Percentiles rank a stretch among this genome's conserved stretches.
phyloP scores from a whole-genome alignment of 148 eudicot genomes.

The Rhododendron vialii region DNA sequence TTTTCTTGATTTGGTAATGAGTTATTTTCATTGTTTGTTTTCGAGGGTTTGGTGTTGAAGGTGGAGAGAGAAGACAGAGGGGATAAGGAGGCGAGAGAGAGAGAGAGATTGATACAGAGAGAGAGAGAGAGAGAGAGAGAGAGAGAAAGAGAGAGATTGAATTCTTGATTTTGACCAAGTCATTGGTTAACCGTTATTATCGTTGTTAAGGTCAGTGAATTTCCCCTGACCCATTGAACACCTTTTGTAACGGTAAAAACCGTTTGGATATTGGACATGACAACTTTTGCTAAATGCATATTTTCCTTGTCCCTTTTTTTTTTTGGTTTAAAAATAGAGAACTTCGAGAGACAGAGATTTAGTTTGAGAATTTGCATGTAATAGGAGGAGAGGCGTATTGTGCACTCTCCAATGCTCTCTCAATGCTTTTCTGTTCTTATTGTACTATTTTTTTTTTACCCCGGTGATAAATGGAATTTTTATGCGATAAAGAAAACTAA shows the following conservation, averaged over 20 bases:
- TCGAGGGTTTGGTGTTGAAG: conserved; percentile 8
- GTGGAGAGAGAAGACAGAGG: conserved; percentile 1
- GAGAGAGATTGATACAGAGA: background rate
- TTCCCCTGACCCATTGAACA: background rate
- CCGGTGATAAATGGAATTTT: too few relatives aligned
- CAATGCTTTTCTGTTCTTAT: too few relatives aligned
- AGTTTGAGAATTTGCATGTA: too few relatives aligned
- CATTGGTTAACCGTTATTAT: conserved; percentile 15
- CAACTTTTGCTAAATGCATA: background rate
- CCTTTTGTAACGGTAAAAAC: background rate
- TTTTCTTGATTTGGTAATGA: background rate
- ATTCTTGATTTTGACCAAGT: conserved; percentile 14
- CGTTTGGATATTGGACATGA: background rate
- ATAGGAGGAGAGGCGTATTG: too few relatives aligned
- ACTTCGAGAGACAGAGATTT: too few relatives aligned
- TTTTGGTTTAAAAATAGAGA: too few relatives aligned
- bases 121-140: conserved; percentile 4
- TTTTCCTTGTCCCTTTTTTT: too few relatives aligned
- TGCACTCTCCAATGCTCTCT: too few relatives aligned
- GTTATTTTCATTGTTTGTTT: conserved; percentile 11
- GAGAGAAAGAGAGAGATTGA: conserved; percentile 5
- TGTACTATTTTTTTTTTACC: background rate
- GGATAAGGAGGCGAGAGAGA: background rate
- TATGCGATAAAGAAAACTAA: too few relatives aligned
- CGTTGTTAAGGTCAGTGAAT: conserved; percentile 5